These are phyloP conservation scores for Mucor piriformis DNA, from an alignment of 371 early-diverging fungal genomes.

Conservation along the genomic window DNA sequence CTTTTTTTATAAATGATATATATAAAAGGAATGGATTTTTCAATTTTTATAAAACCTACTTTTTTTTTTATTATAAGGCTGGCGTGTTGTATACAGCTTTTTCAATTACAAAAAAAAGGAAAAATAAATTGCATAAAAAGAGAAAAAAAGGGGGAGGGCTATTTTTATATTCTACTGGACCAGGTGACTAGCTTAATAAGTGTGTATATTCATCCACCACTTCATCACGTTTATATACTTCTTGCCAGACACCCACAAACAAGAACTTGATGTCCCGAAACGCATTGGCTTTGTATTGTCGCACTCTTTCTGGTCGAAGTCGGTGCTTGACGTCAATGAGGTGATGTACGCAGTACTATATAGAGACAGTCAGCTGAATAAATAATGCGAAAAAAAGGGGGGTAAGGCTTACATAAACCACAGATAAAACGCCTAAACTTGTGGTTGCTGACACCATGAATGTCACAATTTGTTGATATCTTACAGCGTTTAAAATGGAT, in stretches of 20 bases:
- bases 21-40: neutral
- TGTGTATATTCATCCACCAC: constrained; percentile 2
- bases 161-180: neutral
- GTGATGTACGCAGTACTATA: constrained; percentile 57
- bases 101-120: neutral
- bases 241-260: constrained; percentile 2
- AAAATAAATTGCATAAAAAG: neutral
- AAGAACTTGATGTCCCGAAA: constrained; percentile 24
- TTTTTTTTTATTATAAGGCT: neutral
- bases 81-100: neutral
- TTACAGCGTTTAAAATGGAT: constrained; percentile 75
- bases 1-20: neutral
- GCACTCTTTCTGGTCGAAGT: constrained; percentile 59
- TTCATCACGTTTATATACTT: neutral
- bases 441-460: constrained; percentile 81
- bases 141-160: neutral
- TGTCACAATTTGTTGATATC: constrained; percentile 83
- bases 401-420: constrained; percentile 55
- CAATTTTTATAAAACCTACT: no score
- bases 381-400: neutral
- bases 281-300: constrained; percentile 26
- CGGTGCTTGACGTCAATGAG: constrained; percentile 63
- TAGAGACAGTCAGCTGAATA: neutral
- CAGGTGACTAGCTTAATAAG: constrained; percentile 3
- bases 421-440: constrained; percentile 62